A percentile compares a stretch with the other conserved stretches of the same genome.
Conservation (phyloP, 352 stramenopile species). For the Ophiocytium majus region DNA sequence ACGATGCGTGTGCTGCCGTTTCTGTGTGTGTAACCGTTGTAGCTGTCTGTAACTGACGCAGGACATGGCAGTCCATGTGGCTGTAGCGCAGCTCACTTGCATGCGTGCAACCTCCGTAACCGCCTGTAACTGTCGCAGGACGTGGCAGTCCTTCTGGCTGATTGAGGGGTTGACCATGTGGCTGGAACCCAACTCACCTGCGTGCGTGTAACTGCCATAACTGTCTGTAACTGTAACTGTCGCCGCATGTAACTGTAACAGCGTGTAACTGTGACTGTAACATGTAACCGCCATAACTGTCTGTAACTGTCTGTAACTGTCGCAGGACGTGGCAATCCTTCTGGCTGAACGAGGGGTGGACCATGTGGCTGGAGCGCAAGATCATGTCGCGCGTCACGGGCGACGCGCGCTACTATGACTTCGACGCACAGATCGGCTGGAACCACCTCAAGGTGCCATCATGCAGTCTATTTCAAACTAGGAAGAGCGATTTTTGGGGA, state of each 20-base stretch:
- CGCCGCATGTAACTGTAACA: too few relatives aligned
- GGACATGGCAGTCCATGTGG: conserved; percentile 94
- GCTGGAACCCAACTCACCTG: conserved; percentile 92
- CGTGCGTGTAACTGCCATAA: too few relatives aligned
- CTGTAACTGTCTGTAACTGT: too few relatives aligned
- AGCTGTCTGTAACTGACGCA: too few relatives aligned
- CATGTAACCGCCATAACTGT: too few relatives aligned
- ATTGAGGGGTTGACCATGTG: conserved; percentile 97
- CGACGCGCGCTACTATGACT: conserved; percentile 51
- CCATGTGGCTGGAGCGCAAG: conserved; percentile 93
- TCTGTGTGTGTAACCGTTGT: too few relatives aligned
- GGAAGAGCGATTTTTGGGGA: too few relatives aligned
- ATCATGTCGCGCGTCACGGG: conserved; percentile 73
- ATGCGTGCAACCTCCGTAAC: too few relatives aligned
- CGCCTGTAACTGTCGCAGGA: too few relatives aligned
- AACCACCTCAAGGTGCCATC: conserved; percentile 66
- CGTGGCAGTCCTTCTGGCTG: conserved; percentile 70
- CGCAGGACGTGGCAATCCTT: conserved; percentile 65
- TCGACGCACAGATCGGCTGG: conserved; percentile 58
- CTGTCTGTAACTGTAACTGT: too few relatives aligned
- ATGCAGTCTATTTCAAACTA: background rate
- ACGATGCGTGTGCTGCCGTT: too few relatives aligned
- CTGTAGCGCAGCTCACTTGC: conserved; percentile 93
- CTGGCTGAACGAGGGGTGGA: conserved; percentile 96
- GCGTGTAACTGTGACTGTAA: conserved; percentile 94